Conservation (phyloP, 805 yeast species). For the Lachancea quebecensis region DNA sequence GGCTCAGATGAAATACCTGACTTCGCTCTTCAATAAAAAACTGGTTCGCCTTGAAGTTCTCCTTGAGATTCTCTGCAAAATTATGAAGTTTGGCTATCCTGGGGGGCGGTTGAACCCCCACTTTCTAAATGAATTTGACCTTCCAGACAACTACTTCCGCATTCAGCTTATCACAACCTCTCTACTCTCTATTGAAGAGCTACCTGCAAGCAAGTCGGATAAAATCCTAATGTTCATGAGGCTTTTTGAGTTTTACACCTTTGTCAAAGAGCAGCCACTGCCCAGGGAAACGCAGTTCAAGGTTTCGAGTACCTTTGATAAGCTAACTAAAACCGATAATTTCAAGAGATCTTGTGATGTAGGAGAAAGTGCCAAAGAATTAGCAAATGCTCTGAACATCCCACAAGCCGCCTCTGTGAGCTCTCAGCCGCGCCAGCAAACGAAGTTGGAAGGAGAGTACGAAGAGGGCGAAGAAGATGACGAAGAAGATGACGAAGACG, state of each 20-base stretch:
- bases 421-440: not conserved
- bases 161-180: conserved; percentile 47
- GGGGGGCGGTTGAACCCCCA: conserved; percentile 48
- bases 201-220: conserved; percentile 13
- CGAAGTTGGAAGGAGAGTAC: too few relatives aligned
- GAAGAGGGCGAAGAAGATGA: conserved; percentile 18
- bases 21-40: conserved; percentile 46
- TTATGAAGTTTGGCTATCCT: conserved; percentile 61
- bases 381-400: conserved; percentile 20
- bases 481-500: conserved; percentile 22
- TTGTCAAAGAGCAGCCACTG: conserved; percentile 52
- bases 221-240: conserved; percentile 39
- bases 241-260: conserved; percentile 66
- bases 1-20: conserved; percentile 53
- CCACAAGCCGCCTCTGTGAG: not conserved
- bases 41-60: conserved; percentile 42
- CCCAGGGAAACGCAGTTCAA: conserved; percentile 57
- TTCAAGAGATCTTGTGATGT: conserved; percentile 34
- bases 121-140: conserved; percentile 42
- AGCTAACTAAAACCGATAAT: conserved; percentile 21
- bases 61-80: conserved; percentile 45
- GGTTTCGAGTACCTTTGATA: conserved; percentile 39
- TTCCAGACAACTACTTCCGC: conserved; percentile 64
- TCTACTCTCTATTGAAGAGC: conserved; percentile 30
- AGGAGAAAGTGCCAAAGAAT: conserved; percentile 37